Conservation (phyloP, 148 eudicot genomes). For the Vaccinium myrtillus region DNA sequence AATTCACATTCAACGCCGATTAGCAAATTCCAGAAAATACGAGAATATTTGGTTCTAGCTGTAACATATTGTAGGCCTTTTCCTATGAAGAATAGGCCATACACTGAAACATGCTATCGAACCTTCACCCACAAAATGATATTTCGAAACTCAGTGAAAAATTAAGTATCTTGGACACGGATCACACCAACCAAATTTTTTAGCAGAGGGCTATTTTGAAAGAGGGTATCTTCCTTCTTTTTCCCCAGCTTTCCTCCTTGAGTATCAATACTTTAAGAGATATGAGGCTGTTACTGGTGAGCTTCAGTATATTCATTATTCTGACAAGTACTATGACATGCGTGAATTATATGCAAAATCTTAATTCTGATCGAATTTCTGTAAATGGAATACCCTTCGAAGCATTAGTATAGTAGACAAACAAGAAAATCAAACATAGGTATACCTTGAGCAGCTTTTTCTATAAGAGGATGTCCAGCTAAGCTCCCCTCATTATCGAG, state of each 20-base stretch:
- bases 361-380: neutral
- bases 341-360: neutral
- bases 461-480: neutral
- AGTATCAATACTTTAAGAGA: neutral
- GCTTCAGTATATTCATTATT: neutral
- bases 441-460: conserved; percentile 34
- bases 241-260: neutral
- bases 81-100: neutral
- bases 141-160: neutral
- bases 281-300: neutral
- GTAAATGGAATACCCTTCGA: neutral
- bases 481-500: neutral
- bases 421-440: conserved; percentile 16
- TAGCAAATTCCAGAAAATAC: neutral
- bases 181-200: neutral
- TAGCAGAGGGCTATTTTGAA: neutral
- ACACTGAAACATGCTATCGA: neutral
- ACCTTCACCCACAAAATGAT: neutral
- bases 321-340: neutral
- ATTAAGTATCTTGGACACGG: neutral
- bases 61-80: neutral
- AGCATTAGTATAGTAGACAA: neutral
- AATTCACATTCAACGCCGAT: neutral
- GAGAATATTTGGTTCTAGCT: neutral
- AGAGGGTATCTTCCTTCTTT: neutral